These are phyloP conservation scores for Sporothrix mexicana DNA, from an alignment of 2,329 filamentous ascomycete species.

Conservation along the genomic window DNA sequence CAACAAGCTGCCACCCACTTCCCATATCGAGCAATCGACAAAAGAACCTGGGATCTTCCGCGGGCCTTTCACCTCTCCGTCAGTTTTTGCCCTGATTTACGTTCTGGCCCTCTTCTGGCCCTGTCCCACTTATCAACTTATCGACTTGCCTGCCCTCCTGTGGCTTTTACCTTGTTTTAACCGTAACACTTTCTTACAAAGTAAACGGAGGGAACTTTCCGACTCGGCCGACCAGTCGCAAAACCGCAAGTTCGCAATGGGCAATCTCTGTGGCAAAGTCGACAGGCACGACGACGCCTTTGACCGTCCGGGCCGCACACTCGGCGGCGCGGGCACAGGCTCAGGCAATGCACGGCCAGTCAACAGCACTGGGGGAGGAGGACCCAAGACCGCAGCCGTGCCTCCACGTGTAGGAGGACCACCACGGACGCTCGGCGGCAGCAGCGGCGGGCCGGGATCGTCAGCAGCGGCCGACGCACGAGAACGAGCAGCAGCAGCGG, in stretches of 20 bases:
- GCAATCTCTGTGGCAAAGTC: conserved; percentile 82
- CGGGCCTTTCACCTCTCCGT: not conserved
- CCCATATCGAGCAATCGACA: not conserved
- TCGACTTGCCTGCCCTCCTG: not conserved
- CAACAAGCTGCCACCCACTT: not conserved
- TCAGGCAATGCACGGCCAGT: conserved; percentile 43
- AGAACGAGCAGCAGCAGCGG: conserved; percentile 77
- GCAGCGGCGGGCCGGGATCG: conserved; percentile 54
- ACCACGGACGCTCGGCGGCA: conserved; percentile 68
- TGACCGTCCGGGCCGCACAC: conserved; percentile 71
- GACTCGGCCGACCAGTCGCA: not conserved
- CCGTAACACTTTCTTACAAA: not conserved
- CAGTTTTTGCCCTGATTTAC: too few relatives aligned
- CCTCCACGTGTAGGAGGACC: conserved; percentile 59
- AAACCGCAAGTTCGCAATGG: conserved; percentile 62
- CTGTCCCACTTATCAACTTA: too few relatives aligned
- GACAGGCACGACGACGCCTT: conserved; percentile 65
- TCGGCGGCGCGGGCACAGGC: conserved; percentile 65
- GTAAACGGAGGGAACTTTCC: not conserved
- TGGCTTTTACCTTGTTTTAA: not conserved
- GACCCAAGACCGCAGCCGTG: conserved; percentile 57
- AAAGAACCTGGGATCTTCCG: not conserved
- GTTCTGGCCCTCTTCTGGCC: too few relatives aligned
- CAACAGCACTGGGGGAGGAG: conserved; percentile 42
- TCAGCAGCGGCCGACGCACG: conserved; percentile 62